These are phyloP conservation scores for Globisporangium emineosum DNA, from an alignment of 352 stramenopile species.

Conservation along the genomic window DNA sequence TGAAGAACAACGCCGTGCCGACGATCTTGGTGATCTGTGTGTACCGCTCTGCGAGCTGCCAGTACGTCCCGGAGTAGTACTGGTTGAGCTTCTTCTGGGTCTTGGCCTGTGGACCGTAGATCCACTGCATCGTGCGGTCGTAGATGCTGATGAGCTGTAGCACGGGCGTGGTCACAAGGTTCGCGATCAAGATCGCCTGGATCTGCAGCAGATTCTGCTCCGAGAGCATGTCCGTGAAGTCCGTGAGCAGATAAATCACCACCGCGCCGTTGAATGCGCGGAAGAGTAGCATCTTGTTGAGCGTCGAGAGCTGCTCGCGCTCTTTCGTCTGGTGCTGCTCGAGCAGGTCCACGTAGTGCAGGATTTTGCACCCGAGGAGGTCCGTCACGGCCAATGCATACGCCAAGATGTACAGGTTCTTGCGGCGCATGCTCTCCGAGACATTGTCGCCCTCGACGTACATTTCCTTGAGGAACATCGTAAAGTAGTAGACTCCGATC, in stretches of 20 bases:
- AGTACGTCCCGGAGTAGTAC: conserved; percentile 71
- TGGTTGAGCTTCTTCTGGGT: conserved; percentile 76
- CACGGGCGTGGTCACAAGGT: conserved; percentile 65
- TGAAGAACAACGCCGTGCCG: conserved; percentile 65
- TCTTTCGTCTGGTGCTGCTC: conserved; percentile 66
- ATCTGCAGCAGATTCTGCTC: conserved; percentile 72
- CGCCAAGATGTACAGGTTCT: conserved; percentile 52
- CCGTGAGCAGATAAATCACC: conserved; percentile 75
- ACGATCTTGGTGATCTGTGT: conserved; percentile 69
- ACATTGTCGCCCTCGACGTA: conserved; percentile 30
- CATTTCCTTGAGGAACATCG: conserved; percentile 31
- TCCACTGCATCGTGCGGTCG: conserved; percentile 40
- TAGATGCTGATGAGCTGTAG: conserved; percentile 61
- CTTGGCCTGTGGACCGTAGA: conserved; percentile 47
- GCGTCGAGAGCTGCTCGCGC: conserved; percentile 63
- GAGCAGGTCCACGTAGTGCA: conserved; percentile 54
- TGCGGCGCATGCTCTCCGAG: conserved; percentile 26
- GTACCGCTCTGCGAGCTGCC: conserved; percentile 63
- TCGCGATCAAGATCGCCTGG: conserved; percentile 73
- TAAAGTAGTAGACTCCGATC: conserved; percentile 51
- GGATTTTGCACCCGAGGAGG: conserved; percentile 57
- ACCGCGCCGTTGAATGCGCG: conserved; percentile 71
- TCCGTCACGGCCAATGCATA: conserved; percentile 51
- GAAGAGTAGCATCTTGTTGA: conserved; percentile 81
- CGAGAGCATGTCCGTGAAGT: conserved; percentile 62